Conservation (phyloP, 176 grass and related monocot species). For the Carex littledalei region DNA sequence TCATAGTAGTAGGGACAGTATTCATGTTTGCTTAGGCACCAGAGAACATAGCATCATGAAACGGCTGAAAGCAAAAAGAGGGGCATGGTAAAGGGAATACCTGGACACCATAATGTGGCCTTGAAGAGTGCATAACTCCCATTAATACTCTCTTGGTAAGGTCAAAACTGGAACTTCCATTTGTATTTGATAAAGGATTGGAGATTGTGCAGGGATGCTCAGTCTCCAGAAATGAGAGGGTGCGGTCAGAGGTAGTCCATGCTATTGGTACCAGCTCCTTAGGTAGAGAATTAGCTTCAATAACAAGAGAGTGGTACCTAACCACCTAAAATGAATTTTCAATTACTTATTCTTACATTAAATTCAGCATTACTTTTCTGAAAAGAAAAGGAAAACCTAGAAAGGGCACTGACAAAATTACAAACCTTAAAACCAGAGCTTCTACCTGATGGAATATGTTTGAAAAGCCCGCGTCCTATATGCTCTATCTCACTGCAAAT, state of each 20-base stretch:
- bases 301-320: conserved; percentile 89
- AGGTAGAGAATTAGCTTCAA: conserved; percentile 55
- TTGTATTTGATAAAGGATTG: conserved; percentile 19
- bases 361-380: neutral
- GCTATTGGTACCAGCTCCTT: conserved; percentile 69
- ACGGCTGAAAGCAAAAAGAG: neutral
- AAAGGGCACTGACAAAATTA: neutral
- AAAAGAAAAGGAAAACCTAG: neutral
- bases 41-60: neutral
- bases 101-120: conserved; percentile 93
- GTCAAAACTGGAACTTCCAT: neutral
- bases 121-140: conserved; percentile 63
- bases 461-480: conserved; percentile 59
- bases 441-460: conserved; percentile 67
- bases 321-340: conserved; percentile 46
- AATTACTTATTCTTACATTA: neutral
- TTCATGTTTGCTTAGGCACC: neutral
- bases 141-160: conserved; percentile 47
- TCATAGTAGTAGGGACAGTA: neutral
- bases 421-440: conserved; percentile 92
- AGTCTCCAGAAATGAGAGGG: conserved; percentile 55
- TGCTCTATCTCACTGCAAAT: conserved; percentile 81
- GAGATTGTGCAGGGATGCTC: conserved; percentile 23
- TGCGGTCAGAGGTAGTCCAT: conserved; percentile 62
- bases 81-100: conserved; percentile 28